Base-by-base conservation (phyloP, 1,139 yeast species). In the Blastobotrys serpentis region DNA sequence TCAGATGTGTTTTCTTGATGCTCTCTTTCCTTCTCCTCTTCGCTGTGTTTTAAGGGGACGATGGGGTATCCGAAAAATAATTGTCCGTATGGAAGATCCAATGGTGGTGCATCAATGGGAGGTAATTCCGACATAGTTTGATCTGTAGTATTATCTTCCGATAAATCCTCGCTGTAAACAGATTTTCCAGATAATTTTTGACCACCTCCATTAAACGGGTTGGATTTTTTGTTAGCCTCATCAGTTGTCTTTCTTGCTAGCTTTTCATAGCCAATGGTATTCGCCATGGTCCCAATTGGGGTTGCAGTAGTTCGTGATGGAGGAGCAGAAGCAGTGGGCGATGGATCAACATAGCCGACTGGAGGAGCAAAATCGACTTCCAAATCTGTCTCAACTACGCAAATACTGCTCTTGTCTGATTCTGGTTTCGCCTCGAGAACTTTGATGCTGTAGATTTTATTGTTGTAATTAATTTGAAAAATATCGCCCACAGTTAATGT, bases 361-460 rank as follows among this genome's bases (percentile, higher is more conserved):
- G 98, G 99, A 2, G 98, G 96, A 2, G 98, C 98, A 72, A 94
- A 94, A 64, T 94, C 99, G 0, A 97, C 95, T 53, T 87, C 95
- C 56, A 94, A 76, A 71, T 94, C 98, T 0, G 98, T 94, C 64
- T 94, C 99, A 26, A 94, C 89, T 17, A 92, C 97, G 73, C 98
- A 92, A 16, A 92, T 83, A 53, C 95, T 86, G 36, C 77, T 71
- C 42, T 68, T 65, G 13, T 67, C 62, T 4, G 82, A 73, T 44
- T 84, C 88, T 0, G 99, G 99, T 59, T 87, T 87, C 23, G 83
- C 87, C 60, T 92, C 97, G 46, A 92, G 72, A 18, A 94, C 92
- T 62, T 83, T 86, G 52, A 94, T 89, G 14, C 85, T 85, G 64
- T 80, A 92, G 2, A 81, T 73, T 19, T 83, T 78, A 58, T 85